Conservation (phyloP, 1,284 basidiomycete species). For the Austroboletus novae-zelandiae region DNA sequence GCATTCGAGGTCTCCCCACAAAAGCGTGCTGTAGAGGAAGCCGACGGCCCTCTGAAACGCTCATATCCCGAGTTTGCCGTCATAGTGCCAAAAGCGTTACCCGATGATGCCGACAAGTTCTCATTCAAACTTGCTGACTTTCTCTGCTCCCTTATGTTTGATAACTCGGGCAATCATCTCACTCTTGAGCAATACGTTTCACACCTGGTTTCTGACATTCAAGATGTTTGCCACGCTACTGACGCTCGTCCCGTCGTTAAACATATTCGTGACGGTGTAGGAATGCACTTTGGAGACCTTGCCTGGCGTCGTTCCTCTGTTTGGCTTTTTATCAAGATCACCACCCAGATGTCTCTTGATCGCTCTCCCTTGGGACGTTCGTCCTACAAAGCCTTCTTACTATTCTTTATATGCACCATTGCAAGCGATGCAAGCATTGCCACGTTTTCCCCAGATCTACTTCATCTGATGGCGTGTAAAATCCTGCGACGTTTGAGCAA, state of each 20-base stretch:
- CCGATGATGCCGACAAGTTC: slow-evolving; percentile 14
- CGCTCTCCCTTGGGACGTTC: neutral
- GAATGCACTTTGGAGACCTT: slow-evolving; percentile 1
- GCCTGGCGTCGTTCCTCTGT: neutral
- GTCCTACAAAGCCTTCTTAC: slow-evolving; percentile 7
- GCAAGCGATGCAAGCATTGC: too few species aligned
- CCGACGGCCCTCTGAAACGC: slow-evolving; percentile 9
- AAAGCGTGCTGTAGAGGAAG: slow-evolving; percentile 16
- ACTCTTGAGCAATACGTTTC: slow-evolving; percentile 29
- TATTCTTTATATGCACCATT: too few species aligned
- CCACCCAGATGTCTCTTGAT: neutral
- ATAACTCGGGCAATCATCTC: slow-evolving; percentile 12
- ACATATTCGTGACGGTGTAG: slow-evolving; percentile 29
- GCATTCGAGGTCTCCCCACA: neutral
- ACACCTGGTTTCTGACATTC: slow-evolving; percentile 25
- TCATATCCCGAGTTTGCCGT: slow-evolving; percentile 19
- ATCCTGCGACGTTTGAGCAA: too few species aligned
- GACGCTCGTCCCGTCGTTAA: slow-evolving; percentile 25
- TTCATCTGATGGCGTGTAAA: slow-evolving; percentile 29
- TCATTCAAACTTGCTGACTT: slow-evolving; percentile 8
- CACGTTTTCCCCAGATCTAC: slow-evolving; percentile 29
- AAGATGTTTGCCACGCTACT: slow-evolving; percentile 17
- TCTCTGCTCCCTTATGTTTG: slow-evolving; percentile 13
- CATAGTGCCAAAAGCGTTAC: slow-evolving; percentile 11
- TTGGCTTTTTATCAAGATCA: neutral